Evolutionary conservation across 352 stramenopile genomes (phyloP).

Genomic region (Pythium phragmiticola): DNA sequence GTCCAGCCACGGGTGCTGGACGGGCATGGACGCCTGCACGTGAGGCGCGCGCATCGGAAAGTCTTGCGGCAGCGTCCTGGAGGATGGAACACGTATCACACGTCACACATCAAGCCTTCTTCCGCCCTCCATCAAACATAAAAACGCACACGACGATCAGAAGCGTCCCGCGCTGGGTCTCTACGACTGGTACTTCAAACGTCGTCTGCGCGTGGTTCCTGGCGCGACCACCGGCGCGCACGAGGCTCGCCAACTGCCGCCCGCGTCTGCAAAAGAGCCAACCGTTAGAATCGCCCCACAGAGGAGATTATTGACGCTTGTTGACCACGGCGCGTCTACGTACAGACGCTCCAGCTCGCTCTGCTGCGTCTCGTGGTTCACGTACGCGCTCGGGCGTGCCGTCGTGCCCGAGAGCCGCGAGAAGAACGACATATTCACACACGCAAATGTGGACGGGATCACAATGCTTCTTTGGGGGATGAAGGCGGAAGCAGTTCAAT

Average conservation of each 20-base stretch:
- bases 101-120: constrained; percentile 7
- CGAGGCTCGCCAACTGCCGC: constrained; percentile 75
- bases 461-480: neutral
- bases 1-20: constrained; percentile 80
- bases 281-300: neutral
- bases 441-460: neutral
- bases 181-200: constrained; percentile 69
- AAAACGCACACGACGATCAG: constrained; percentile 45
- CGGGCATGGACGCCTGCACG: constrained; percentile 64
- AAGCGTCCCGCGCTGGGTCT: constrained; percentile 55
- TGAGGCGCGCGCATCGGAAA: constrained; percentile 71
- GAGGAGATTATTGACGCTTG: neutral
- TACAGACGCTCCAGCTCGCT: constrained; percentile 82
- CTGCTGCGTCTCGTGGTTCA: constrained; percentile 68
- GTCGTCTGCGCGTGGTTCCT: constrained; percentile 86
- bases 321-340: constrained; percentile 15
- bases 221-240: constrained; percentile 72
- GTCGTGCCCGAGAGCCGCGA: constrained; percentile 40
- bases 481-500: neutral
- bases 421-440: constrained; percentile 48
- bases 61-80: constrained; percentile 64
- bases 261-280: constrained; percentile 44
- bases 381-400: constrained; percentile 30
- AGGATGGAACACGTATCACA: constrained; percentile 12
- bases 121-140: neutral